These are phyloP conservation scores for Fagus sylvatica DNA, from an alignment of 306 rosid species.

Conservation along the genomic window DNA sequence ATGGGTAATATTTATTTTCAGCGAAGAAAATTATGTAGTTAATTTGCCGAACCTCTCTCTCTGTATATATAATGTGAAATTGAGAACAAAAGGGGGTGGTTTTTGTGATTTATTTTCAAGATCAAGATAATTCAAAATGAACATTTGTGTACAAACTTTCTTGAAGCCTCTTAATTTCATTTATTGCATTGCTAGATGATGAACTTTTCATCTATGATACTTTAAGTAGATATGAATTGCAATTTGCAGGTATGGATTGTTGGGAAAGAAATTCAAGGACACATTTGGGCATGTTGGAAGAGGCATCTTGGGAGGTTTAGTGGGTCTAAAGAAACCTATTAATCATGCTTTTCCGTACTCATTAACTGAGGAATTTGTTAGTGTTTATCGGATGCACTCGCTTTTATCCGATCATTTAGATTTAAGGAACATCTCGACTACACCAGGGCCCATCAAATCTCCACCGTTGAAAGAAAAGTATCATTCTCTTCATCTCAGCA, in stretches of 20 bases:
- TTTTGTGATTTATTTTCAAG: too few relatives aligned
- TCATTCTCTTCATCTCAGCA: neutral
- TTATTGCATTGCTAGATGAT: too few relatives aligned
- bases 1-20: neutral
- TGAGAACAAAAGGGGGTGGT: too few relatives aligned
- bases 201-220: too few relatives aligned
- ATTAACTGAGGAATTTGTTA: slow-evolving; percentile 56
- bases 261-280: slow-evolving; percentile 73
- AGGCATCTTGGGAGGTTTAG: slow-evolving; percentile 45
- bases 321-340: slow-evolving; percentile 48
- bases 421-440: slow-evolving; percentile 42
- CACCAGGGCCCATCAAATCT: slow-evolving; percentile 48
- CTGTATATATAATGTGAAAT: too few relatives aligned
- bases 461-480: slow-evolving; percentile 50
- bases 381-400: slow-evolving; percentile 58
- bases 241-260: slow-evolving; percentile 51
- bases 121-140: too few relatives aligned
- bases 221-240: neutral
- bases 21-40: neutral
- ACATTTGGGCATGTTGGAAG: slow-evolving; percentile 65
- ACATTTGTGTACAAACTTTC: too few relatives aligned
- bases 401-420: slow-evolving; percentile 50
- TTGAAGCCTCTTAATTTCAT: too few relatives aligned
- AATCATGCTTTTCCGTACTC: slow-evolving; percentile 62
- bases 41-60: neutral